Evolutionary conservation across 805 yeast species (phyloP).

Genomic region (Yarrowia osloensis): DNA sequence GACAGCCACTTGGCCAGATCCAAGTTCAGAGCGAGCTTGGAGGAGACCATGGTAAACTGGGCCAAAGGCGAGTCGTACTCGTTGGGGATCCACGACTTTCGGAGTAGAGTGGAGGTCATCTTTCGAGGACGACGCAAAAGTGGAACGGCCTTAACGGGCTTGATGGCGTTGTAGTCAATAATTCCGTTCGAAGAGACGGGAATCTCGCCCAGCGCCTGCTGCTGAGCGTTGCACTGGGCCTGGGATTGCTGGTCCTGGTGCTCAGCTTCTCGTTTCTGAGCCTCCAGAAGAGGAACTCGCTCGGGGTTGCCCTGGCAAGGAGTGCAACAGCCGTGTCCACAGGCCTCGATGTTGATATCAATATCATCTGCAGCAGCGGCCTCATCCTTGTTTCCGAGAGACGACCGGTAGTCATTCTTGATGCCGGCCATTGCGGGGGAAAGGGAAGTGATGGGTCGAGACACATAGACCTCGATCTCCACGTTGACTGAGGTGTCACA

Average conservation of each 20-base stretch:
- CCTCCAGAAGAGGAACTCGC: conserved; percentile 25
- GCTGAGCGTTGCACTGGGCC: neutral
- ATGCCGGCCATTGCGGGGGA: neutral
- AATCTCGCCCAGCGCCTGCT: neutral
- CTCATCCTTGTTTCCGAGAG: conserved; percentile 20
- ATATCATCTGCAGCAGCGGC: conserved; percentile 27
- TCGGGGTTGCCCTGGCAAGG: conserved; percentile 28
- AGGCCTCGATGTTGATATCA: conserved; percentile 26
- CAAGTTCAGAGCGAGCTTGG: conserved; percentile 11
- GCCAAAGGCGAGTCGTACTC: conserved; percentile 23
- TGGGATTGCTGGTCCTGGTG: neutral
- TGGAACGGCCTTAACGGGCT: conserved; percentile 27
- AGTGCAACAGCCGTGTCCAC: conserved; percentile 25
- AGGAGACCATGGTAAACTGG: conserved; percentile 14
- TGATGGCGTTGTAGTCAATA: conserved; percentile 5
- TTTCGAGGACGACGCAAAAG: conserved; percentile 18
- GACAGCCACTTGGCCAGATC: conserved; percentile 29
- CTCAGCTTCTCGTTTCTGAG: conserved; percentile 21
- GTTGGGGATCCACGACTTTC: conserved; percentile 29
- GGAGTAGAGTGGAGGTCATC: conserved; percentile 10
- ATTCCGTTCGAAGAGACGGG: neutral
- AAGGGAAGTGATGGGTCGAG: conserved; percentile 10
- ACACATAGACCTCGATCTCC: conserved; percentile 27
- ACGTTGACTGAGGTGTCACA: conserved; percentile 30
- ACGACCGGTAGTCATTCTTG: conserved; percentile 9